Evolutionary conservation across 2,329 filamentous ascomycete species (phyloP), one percentile per base, ranked within the genome.

Genomic region (Arthroderma sp.): DNA sequence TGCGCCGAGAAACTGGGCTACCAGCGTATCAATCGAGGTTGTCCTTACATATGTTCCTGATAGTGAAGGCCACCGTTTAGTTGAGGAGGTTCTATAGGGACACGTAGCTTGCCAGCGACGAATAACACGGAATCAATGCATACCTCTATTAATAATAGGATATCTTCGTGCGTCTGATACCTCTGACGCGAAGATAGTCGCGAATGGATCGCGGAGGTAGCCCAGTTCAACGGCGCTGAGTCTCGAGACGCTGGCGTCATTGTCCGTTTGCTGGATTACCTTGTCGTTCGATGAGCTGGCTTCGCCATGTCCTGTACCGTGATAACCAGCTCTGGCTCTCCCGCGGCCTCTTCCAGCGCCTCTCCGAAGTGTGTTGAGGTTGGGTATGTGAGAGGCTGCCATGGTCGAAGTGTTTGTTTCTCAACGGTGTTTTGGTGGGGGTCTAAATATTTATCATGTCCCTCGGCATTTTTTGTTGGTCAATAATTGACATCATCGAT

Each of bases 101-200:
- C 55, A 62, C 38, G 60, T 57, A 38, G 33, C 31, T 39, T 38
- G 35, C 19, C 33, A 25, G 57, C 28, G 52, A 51, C 1, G 33
- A 15, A 51, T 31, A 17, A n/a, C 13, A n/a, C 23, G 35, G 35
- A 38, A 38, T 13, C 2, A 13, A 2, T 31, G 4, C 23, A 54
- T 59, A 89, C 91, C 91, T 81, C 91, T 79, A 68, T 98, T 97
- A 67, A 98, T 95, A 61, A 98, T 88, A 55, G 93, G 93, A 61
- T 94, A 79, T 58, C 91, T 79, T 62, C 87, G 80, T 11, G 81
- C 59, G 76, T 44, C 68, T 28, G 65, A 61, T 2, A 63, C 67
- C 6, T 64, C 67, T 57, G 79, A 75, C 1, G 86, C 83, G 68
- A 96, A 89, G 56, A 78, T 78, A 56, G 74, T 74, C 1, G 90